phyloP scores from a whole-genome alignment of 257 asterid genomes.

The Primulina eburnea region DNA sequence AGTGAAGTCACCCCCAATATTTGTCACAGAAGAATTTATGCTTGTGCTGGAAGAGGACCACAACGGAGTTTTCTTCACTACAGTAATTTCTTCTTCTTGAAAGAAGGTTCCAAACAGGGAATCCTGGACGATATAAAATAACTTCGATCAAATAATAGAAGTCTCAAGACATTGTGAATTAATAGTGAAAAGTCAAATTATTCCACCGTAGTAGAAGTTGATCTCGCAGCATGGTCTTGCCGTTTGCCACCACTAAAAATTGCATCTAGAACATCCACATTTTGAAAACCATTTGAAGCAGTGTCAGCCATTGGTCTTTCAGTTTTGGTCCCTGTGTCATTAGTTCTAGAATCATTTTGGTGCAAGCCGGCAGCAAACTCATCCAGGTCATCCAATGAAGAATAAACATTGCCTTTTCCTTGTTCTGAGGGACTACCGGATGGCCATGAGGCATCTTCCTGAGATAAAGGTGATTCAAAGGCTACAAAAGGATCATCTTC shows the following conservation, averaged over 20 bases:
- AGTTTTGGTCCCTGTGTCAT: slow-evolving; percentile 21
- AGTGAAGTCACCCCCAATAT: slow-evolving; percentile 41
- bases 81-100: slow-evolving; percentile 37
- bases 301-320: slow-evolving; percentile 29
- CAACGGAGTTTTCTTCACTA: slow-evolving; percentile 37
- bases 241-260: slow-evolving; percentile 40
- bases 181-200: slow-evolving; percentile 7
- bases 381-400: slow-evolving; percentile 55
- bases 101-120: slow-evolving; percentile 48
- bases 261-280: slow-evolving; percentile 38
- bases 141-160: slow-evolving; percentile 20
- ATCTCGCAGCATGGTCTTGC: slow-evolving; percentile 27
- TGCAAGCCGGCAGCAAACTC: slow-evolving; percentile 45
- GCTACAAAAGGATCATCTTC: slow-evolving; percentile 59
- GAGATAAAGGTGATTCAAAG: slow-evolving; percentile 47
- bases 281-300: slow-evolving; percentile 28
- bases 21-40: slow-evolving; percentile 32
- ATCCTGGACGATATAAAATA: slow-evolving; percentile 41
- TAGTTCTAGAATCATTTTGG: slow-evolving; percentile 30
- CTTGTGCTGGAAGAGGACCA: slow-evolving; percentile 33
- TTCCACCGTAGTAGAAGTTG: slow-evolving; percentile 54
- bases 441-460: slow-evolving; percentile 46
- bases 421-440: slow-evolving; percentile 36
- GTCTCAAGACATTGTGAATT: slow-evolving; percentile 13
- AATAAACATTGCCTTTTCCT: slow-evolving; percentile 36